Conservation (phyloP, 139 green algal genomes). For the Pleodorina starrii region DNA sequence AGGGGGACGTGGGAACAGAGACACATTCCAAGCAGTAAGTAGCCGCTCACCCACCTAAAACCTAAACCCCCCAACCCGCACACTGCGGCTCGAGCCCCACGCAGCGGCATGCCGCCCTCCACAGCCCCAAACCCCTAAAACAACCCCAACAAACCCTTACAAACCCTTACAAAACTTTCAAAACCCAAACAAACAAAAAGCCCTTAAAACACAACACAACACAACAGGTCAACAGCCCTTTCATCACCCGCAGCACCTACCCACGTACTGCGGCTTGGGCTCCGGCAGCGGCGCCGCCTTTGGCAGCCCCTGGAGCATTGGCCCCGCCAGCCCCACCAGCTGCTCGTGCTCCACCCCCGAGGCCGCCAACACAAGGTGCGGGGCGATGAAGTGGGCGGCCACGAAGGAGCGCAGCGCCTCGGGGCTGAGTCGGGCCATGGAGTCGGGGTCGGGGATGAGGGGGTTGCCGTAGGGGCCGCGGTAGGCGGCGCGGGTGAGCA, state of each 20-base stretch:
- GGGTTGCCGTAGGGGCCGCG: conserved; percentile 74
- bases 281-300: background rate
- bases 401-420: conserved; percentile 74
- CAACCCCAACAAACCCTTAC: too few species aligned
- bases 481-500: conserved; percentile 64
- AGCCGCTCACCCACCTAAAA: too few species aligned
- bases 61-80: too few species aligned
- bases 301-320: conserved; percentile 72
- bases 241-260: background rate
- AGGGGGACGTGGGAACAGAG: too few species aligned
- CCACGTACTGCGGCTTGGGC: conserved; percentile 40
- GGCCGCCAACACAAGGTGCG: conserved; percentile 89
- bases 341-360: conserved; percentile 86
- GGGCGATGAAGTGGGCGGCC: conserved; percentile 71
- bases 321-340: conserved; percentile 77
- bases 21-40: too few species aligned
- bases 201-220: background rate
- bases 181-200: background rate
- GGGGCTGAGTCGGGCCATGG: conserved; percentile 55
- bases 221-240: background rate
- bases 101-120: too few species aligned
- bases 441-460: conserved; percentile 66
- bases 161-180: too few species aligned
- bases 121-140: too few species aligned
- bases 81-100: too few species aligned